Evolutionary conservation across 305 asterid species (phyloP), one percentile per base, ranked within the genome.

Genomic region (Plantago lanceolata): DNA sequence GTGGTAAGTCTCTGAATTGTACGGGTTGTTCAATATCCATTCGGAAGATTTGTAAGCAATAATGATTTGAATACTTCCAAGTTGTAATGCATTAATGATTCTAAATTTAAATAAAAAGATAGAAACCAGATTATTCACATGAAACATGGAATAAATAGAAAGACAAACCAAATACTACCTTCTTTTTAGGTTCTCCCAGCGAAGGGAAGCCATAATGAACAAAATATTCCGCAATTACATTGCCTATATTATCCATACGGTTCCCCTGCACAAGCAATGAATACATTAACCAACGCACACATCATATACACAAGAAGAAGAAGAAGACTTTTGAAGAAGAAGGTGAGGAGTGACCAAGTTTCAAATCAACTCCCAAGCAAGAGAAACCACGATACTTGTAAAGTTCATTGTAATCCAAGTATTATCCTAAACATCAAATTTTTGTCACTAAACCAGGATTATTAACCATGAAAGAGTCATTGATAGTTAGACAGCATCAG

Each of bases 171-270:
- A n/a, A n/a, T n/a, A n/a, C n/a, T 15, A 56, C 61, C 20, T 51
- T 90, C 88, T 83, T 80, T 57, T 82, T 75, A 26, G 85, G 77
- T 66, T 84, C 86, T 57, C 97, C 97, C 15, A 90, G 82, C 11
- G 97, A 87, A 31, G 95, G 97, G 68, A 85, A 73, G 61, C 96
- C 96, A 60, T 81, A 82, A 75, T 90, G 97, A 69, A 84, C 86
- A 9, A 90, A 51, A 77, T 87, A 90, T 72, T 90, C 97, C 9
- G 84, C 84, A 69, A 87, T 95, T 15, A 90, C 95, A 0, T 87
- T 90, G n/a, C 97, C 97, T 53, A 90, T 84, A 8, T 67, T 87
- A 54, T 72, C 48, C 0, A 83, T 85, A 37, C 97, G 73, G 37
- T 83, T 89, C 21, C 97, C 97, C 97, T 85, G 40, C 33, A 28